These are phyloP conservation scores for Melastoma candidum DNA, from an alignment of 441 rosid genomes.

Conservation along the genomic window DNA sequence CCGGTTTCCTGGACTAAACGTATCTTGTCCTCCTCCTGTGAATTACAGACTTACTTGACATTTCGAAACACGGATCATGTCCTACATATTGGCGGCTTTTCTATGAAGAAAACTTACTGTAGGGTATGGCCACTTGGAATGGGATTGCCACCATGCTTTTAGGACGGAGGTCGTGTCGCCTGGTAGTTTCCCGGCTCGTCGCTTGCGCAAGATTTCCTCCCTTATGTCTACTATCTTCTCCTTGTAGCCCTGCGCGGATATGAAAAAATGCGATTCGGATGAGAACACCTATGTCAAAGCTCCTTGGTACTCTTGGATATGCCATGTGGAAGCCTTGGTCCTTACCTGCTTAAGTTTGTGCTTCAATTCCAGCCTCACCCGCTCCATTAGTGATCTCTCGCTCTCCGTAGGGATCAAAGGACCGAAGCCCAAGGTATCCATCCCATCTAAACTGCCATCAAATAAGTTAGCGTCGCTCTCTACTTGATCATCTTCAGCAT, in stretches of 20 bases:
- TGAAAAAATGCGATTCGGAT: background rate
- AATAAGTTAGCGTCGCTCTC: constrained; percentile 6
- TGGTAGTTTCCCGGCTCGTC: constrained; percentile 97
- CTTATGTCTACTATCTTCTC: constrained; percentile 90
- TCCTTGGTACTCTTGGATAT: too few relatives aligned
- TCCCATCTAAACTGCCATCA: constrained; percentile 10
- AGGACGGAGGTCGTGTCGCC: constrained; percentile 94
- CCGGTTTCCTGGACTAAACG: constrained; percentile 94
- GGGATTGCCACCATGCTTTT: constrained; percentile 97
- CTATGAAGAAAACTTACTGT: constrained; percentile 41
- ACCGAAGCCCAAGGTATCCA: constrained; percentile 9
- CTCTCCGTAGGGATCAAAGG: constrained; percentile 8
- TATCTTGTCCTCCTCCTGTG: constrained; percentile 95
- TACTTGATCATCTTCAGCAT: constrained; percentile 8
- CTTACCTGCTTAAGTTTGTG: constrained; percentile 7
- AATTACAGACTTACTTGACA: background rate
- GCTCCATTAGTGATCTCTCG: constrained; percentile 12
- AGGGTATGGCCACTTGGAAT: constrained; percentile 97
- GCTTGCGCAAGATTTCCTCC: constrained; percentile 93
- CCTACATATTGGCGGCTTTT: too few relatives aligned
- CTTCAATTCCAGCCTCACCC: constrained; percentile 9
- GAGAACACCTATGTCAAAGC: background rate
- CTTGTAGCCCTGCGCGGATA: constrained; percentile 67
- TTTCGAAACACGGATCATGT: too few relatives aligned
- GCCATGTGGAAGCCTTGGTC: background rate